A percentile compares a stretch with the other conserved stretches of the same genome.
phyloP scores from a whole-genome alignment of 148 eudicot genomes.

The Camellia sinensis region DNA sequence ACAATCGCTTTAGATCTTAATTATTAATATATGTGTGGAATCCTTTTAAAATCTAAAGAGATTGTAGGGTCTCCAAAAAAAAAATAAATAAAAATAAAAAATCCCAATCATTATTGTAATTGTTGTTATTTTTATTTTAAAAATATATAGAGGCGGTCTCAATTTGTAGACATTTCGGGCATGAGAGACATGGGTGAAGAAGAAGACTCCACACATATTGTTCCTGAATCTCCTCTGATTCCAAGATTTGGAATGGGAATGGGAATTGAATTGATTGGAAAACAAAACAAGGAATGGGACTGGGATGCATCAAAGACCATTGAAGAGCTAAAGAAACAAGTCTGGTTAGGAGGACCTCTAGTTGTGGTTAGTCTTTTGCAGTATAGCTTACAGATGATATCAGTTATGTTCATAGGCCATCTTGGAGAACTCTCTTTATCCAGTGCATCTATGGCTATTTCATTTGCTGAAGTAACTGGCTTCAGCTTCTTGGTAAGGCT shows the following conservation, averaged over 20 bases:
- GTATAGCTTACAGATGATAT: constrained; percentile 6
- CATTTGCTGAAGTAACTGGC: constrained; percentile 8
- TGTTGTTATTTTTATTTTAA: too few species aligned
- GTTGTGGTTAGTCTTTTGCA: constrained; percentile 2
- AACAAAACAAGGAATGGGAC: background rate
- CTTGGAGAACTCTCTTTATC: constrained; percentile 10
- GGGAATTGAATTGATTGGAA: background rate
- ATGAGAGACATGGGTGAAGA: too few species aligned
- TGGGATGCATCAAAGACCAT: background rate
- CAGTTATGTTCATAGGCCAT: constrained; percentile 7
- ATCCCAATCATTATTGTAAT: too few species aligned
- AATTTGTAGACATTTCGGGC: too few species aligned
- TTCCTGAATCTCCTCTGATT: background rate
- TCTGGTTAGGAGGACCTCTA: background rate
- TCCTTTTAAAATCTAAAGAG: too few species aligned
- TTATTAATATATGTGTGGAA: too few species aligned
- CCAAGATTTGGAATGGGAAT: background rate
- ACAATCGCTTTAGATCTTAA: too few species aligned
- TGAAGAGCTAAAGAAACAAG: background rate
- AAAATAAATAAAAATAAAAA: too few species aligned
- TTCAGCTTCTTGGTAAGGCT: constrained; percentile 8
- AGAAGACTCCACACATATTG: too few species aligned
- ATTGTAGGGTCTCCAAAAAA: too few species aligned
- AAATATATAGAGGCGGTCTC: too few species aligned
- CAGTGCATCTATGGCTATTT: constrained; percentile 8